These are phyloP conservation scores for Talaromyces proteolyticus DNA, from an alignment of 495 filamentous ascomycete genomes.

Conservation along the genomic window DNA sequence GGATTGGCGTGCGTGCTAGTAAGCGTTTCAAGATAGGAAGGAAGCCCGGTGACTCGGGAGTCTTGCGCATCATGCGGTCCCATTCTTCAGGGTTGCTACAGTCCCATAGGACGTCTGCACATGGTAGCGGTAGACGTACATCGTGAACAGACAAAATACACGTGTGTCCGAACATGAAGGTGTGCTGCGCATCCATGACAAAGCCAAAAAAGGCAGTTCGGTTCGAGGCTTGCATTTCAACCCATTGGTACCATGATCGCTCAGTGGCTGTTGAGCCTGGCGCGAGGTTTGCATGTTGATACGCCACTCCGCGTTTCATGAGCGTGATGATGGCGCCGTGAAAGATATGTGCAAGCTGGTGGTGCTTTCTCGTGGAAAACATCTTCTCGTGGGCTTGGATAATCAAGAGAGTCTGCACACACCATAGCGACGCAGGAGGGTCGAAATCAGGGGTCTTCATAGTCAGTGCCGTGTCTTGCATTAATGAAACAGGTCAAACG, in stretches of 20 bases:
- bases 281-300: not conserved
- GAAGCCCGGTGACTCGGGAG: slow-evolving; percentile 6
- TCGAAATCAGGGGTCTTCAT: slow-evolving; percentile 6
- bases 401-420: slow-evolving; percentile 11
- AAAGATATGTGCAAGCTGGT: slow-evolving; percentile 14
- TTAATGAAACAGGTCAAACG: not conserved
- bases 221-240: slow-evolving; percentile 10
- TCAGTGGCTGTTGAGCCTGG: not conserved
- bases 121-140: slow-evolving; percentile 11
- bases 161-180: slow-evolving; percentile 14
- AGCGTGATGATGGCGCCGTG: slow-evolving; percentile 15
- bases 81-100: slow-evolving; percentile 6
- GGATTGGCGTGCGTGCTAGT: slow-evolving; percentile 5
- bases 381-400: slow-evolving; percentile 13
- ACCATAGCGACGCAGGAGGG: slow-evolving; percentile 10
- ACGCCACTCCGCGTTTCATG: slow-evolving; percentile 7
- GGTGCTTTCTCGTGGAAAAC: slow-evolving; percentile 13
- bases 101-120: slow-evolving; percentile 13
- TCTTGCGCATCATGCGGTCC: slow-evolving; percentile 8
- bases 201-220: slow-evolving; percentile 16
- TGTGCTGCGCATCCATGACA: slow-evolving; percentile 17
- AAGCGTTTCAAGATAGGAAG: slow-evolving; percentile 5
- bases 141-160: slow-evolving; percentile 13
- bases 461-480: not conserved
- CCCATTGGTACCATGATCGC: slow-evolving; percentile 12